Base-by-base conservation (phyloP, 345 rosid genomes). In the Brassica juncea region DNA sequence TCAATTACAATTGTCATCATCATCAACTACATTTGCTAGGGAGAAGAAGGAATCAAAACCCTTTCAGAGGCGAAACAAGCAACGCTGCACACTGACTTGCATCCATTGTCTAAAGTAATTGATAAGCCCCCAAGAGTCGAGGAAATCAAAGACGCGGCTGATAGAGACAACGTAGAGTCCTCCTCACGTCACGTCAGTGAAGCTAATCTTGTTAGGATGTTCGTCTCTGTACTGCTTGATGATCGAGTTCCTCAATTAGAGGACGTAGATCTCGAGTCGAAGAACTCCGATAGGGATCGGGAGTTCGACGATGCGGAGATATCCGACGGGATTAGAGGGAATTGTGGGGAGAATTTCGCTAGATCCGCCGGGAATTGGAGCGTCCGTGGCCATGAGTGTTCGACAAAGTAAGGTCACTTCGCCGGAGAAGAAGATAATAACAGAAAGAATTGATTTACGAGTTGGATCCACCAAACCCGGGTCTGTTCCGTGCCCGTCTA, bases 41-140 rank as follows among this genome's bases (percentile, higher is more conserved):
- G 27, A 14, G 0, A 3, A 55, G 6, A 32, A 75, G 57, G 28
- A 73, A 0, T n/a, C 11, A 31, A 74, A 57, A 92, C 99, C 97
- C 91, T 93, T 49, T 95, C 99, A 70, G 84, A 89, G 72, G 87
- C 85, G 76, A 92, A 95, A 81, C 98, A 95, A 82, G 98, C 96
- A 71, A 95, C 82, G 76, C 86, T 89, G 86, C 99, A 95, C 68
- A 87, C 73, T 12, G 89, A 76, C 68, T 93, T 90, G 92, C 99
- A 94, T 19, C 93, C 94, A 68, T 86, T 84, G 73, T 98, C 88
- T 77, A 14, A 88, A 69, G 78, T 86, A 91, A 75, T 94, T 95
- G 65, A 95, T 77, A 78, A 94, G 86, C 3, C 97, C 97, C 99
- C 99, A 93, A 0, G 88, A 77, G 16, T 95, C 99, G 39, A 94